Evolutionary conservation across 768 basidiomycete genomes (phyloP).

Genomic region (Psilocybe tampanensis): DNA sequence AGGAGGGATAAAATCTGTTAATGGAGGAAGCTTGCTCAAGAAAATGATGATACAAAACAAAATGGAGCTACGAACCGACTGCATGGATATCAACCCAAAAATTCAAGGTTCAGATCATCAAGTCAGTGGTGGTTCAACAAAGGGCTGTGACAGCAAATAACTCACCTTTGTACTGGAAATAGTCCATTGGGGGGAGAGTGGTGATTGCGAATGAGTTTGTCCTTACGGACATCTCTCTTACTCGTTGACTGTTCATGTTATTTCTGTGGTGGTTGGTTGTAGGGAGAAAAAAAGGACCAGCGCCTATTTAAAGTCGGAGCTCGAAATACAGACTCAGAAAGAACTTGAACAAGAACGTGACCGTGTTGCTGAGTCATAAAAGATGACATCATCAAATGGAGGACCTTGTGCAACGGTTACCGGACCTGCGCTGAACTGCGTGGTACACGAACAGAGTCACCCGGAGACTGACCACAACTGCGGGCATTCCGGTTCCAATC

Average conservation of each 20-base stretch:
- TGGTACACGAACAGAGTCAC: not conserved
- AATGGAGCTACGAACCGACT: not conserved
- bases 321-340: not conserved
- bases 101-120: too few relatives aligned
- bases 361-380: not conserved
- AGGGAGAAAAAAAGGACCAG: too few relatives aligned
- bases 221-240: not conserved
- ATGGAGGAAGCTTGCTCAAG: not conserved
- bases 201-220: not conserved
- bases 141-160: too few relatives aligned
- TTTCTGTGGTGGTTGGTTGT: too few relatives aligned
- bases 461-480: not conserved
- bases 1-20: not conserved
- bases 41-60: not conserved
- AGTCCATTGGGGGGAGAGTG: not conserved
- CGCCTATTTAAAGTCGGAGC: not conserved
- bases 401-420: not conserved
- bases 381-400: not conserved
- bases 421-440: not conserved
- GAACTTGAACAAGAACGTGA: not conserved
- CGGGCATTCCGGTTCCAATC: not conserved
- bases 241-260: too few relatives aligned
- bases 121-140: too few relatives aligned
- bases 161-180: not conserved
- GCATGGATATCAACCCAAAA: too few relatives aligned